These are phyloP conservation scores for Phytophthora meadii DNA, from an alignment of 352 stramenopile genomes.

Conservation along the genomic window DNA sequence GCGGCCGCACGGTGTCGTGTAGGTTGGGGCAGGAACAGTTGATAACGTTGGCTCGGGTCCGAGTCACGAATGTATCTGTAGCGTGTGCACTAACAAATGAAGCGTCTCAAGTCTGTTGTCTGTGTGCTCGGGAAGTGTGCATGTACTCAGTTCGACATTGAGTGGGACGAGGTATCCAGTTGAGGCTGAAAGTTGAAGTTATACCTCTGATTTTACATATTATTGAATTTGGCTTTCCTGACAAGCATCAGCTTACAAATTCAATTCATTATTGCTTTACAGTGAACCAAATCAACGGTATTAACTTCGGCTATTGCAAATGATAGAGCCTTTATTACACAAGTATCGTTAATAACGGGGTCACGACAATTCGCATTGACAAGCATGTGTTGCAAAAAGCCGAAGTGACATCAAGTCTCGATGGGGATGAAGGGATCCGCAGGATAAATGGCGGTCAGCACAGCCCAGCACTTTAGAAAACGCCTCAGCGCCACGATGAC, in stretches of 20 bases:
- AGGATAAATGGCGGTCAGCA: constrained; percentile 2
- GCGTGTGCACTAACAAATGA: constrained; percentile 39
- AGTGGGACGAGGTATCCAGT: constrained; percentile 15
- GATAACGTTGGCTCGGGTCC: constrained; percentile 18
- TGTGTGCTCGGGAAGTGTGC: neutral
- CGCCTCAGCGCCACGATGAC: constrained; percentile 9
- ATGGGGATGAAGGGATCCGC: constrained; percentile 26
- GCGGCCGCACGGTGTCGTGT: constrained; percentile 32
- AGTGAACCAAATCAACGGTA: too few relatives aligned
- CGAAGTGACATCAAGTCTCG: constrained; percentile 12
- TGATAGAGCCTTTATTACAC: neutral
- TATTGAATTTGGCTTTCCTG: neutral
- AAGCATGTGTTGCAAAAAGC: constrained; percentile 16
- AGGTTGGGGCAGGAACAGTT: constrained; percentile 23
- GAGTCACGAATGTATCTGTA: constrained; percentile 34
- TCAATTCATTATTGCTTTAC: neutral
- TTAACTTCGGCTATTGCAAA: neutral
- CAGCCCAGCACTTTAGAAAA: constrained; percentile 19
- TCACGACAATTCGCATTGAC: constrained; percentile 10
- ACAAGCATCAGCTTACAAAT: neutral
- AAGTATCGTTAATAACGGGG: neutral
- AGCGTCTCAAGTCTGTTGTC: constrained; percentile 18
- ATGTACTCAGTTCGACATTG: neutral
- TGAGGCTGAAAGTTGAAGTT: constrained; percentile 13
- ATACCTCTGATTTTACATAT: constrained; percentile 1